Evolutionary conservation across 192 early-diverging fungal species (phyloP).

Genomic region (Rhizoclosmatium globosum): DNA sequence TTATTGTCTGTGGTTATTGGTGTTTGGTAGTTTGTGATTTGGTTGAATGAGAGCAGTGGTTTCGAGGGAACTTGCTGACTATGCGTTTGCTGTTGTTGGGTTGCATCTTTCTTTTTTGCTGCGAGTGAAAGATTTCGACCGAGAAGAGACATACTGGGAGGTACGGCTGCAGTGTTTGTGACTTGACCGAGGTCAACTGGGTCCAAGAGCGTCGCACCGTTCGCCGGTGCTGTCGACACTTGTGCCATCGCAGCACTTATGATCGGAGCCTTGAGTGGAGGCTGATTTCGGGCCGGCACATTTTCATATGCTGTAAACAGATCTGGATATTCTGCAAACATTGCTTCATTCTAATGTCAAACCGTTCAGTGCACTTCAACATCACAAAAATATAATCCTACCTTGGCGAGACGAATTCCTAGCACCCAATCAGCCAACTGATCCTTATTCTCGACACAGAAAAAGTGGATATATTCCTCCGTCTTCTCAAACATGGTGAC

Average conservation of each 20-base stretch:
- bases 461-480: slow-evolving; percentile 79
- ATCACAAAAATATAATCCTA: slow-evolving; percentile 37
- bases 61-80: background rate
- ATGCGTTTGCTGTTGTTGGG: background rate
- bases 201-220: background rate
- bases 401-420: slow-evolving; percentile 74
- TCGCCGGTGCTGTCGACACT: too few relatives aligned
- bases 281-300: slow-evolving; percentile 38
- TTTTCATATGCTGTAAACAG: slow-evolving; percentile 51
- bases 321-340: slow-evolving; percentile 53
- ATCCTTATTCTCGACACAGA: slow-evolving; percentile 73
- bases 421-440: slow-evolving; percentile 78
- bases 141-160: slow-evolving; percentile 13
- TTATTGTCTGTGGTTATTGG: too few relatives aligned
- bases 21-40: slow-evolving; percentile 5
- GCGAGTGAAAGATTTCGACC: slow-evolving; percentile 11
- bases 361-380: background rate
- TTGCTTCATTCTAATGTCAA: slow-evolving; percentile 44
- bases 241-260: too few relatives aligned
- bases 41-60: slow-evolving; percentile 14
- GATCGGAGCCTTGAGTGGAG: background rate
- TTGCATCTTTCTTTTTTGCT: background rate
- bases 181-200: too few relatives aligned
- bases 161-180: background rate
- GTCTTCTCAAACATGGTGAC: slow-evolving; percentile 84